Evolutionary conservation across 768 basidiomycete species (phyloP), one percentile per base, ranked within the genome.

Genomic region (Leucogyrophana mollusca): DNA sequence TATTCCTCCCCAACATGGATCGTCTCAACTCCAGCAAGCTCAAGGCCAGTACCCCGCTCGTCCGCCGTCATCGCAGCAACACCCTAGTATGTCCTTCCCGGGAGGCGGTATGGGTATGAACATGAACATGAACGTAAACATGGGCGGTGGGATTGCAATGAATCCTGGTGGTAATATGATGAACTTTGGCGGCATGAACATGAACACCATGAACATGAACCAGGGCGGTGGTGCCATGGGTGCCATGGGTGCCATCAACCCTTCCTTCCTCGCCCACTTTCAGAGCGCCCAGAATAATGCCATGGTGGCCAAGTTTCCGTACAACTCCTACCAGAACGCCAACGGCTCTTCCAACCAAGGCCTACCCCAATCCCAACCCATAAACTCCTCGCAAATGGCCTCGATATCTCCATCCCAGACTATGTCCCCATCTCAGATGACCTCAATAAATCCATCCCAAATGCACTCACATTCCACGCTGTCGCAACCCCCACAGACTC

Each of bases 221-320:
- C 39, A 23, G 9, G 36, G 40, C 7, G 40, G 40, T 34, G 25
- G 41, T 18, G 8, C 37, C n/a, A 21, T 42, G 40, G 49, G 24
- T 38, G 43, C 37, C 42, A 49, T 44, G 42, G 41, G 34, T 13
- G 45, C 49, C 34, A 65, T 70, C 43, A 66, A 61, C 56, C 67
- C 67, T 30, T 65, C 60, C 18, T 59, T 69, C 48, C 58, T 68
- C 24, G 58, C 65, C 43, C 6, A 55, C 61, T 60, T 61, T 25
- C 67, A 70, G 54, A 49, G 45, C 21, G 11, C 45, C 33, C 46
- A 55, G 30, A 40, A 49, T 27, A 49, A 40, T 37, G 46, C 43
- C 41, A 50, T 54, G 44, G 48, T 48, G 40, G 35, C 20, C 23
- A 54, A 54, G 33, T 51, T 48, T 41, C 47, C 46, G 14, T 49